Percentiles rank a stretch among this genome's conserved stretches.
These are phyloP conservation scores for Meyerozyma athensensis DNA, from an alignment of 1,139 yeast species.

Conservation along the genomic window DNA sequence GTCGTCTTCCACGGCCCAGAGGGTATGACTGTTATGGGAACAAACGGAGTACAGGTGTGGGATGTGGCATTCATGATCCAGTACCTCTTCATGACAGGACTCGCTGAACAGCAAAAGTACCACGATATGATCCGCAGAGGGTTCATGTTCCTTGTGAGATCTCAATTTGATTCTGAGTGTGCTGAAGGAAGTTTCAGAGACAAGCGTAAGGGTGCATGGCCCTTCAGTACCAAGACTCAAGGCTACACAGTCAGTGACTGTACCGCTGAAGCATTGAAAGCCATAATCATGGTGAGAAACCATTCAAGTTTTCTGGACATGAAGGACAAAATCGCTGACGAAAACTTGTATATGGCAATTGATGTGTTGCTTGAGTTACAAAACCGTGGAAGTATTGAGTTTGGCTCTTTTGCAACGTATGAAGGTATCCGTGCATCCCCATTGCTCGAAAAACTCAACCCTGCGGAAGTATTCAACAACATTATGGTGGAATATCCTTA, in stretches of 20 bases:
- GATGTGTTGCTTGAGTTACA: constrained; percentile 69
- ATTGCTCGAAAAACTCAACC: constrained; percentile 72
- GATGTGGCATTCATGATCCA: constrained; percentile 91
- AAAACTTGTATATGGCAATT: constrained; percentile 60
- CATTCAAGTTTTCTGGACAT: constrained; percentile 49
- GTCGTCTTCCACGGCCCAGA: constrained; percentile 79
- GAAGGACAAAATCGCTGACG: constrained; percentile 47
- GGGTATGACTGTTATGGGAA: constrained; percentile 94
- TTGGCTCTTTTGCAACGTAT: constrained; percentile 90
- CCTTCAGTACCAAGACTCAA: constrained; percentile 91
- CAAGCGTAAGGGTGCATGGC: constrained; percentile 90
- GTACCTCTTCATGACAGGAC: constrained; percentile 73
- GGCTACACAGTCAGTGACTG: constrained; percentile 97
- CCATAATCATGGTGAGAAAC: constrained; percentile 85
- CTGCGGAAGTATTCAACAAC: constrained; percentile 97
- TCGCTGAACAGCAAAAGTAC: constrained; percentile 67
- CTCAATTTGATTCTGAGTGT: constrained; percentile 83
- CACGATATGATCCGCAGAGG: constrained; percentile 58
- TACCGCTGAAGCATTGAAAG: constrained; percentile 93
- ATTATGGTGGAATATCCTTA: constrained; percentile 99
- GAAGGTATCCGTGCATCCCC: constrained; percentile 83
- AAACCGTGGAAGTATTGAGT: constrained; percentile 73
- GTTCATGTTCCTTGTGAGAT: constrained; percentile 66
- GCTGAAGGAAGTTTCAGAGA: constrained; percentile 80
- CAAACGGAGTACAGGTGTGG: constrained; percentile 98